Conservation (phyloP, 129 eudicot genomes). For the Glebionis coronaria region DNA sequence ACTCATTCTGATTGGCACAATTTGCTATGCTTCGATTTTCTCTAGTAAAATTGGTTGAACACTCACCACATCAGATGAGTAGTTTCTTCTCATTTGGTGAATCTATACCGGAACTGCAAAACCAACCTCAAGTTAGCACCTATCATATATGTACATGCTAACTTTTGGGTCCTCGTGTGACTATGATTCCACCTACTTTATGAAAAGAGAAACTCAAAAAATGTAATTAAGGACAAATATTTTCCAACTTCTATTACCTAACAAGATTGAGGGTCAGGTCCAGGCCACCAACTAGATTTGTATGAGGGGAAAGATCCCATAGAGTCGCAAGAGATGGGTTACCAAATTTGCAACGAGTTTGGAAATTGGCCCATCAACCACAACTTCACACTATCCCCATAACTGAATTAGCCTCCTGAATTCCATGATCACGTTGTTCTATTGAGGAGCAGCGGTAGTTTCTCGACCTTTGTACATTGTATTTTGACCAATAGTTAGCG, state of each 20-base stretch:
- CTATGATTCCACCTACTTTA: background rate
- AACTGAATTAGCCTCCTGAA: conserved; percentile 47
- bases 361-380: conserved; percentile 70
- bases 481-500: conserved; percentile 56
- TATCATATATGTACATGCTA: background rate
- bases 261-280: conserved; percentile 54
- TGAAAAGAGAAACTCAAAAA: conserved; percentile 6
- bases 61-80: conserved; percentile 53
- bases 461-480: conserved; percentile 37
- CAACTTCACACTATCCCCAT: conserved; percentile 38
- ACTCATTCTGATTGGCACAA: background rate
- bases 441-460: conserved; percentile 43
- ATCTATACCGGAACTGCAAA: conserved; percentile 8
- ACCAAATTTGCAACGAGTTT: conserved; percentile 54
- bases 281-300: conserved; percentile 50
- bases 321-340: conserved; percentile 57
- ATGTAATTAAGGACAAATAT: conserved; percentile 7
- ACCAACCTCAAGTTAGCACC: conserved; percentile 14
- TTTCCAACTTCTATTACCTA: conserved; percentile 34
- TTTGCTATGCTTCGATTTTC: conserved; percentile 41
- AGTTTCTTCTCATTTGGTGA: conserved; percentile 25
- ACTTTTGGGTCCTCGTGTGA: background rate
- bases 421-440: conserved; percentile 65
- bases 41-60: conserved; percentile 36
- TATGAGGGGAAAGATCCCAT: conserved; percentile 64